Base-by-base conservation (phyloP, 345 rosid species). In the Xanthoceras sorbifolium region DNA sequence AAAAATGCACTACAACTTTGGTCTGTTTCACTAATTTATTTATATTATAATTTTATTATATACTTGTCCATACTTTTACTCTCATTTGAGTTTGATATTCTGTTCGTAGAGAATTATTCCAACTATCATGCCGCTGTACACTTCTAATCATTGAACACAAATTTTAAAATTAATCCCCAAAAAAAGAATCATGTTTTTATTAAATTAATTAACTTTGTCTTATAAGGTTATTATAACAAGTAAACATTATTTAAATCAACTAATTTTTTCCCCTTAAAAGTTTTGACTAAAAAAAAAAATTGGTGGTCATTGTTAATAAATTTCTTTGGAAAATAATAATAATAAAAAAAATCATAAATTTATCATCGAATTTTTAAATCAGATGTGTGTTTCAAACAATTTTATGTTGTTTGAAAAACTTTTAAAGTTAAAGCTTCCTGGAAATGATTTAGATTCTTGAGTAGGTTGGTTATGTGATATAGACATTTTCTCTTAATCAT, bases 61-160 rank as follows among this genome's bases (percentile, higher is more conserved):
- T 61, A 66, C 23, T 1, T 50, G 66, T 73, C 59, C 31, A 26
- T 48, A 57, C 55, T 78, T 78, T 38, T 66, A 66, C 52, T 81
- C 67, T 11, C 46, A 17, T 31, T 67, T 32, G 67, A 76, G 54
- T 79, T 69, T n/a, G 42, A 66, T 81, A 79, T 71, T 82, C 71
- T 38, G 66, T 64, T 79, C 29, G 7, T 36, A 38, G 32, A 40
- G 76, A 77, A 83, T 79, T 64, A 77, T 79, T 59, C 54, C 63
- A 18, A 55, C 77, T 31, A 69, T 80, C 55, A 69, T 84, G 76
- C 60, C 52, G 71, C 60, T 73, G 63, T 68, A 78, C 50, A 42
- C 76, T 72, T 77, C 80, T 75, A 80, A 86, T 86, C 86, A 88
- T 86, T 78, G 82, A 73, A 6, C 9, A 26, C 3, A 55, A 77